phyloP scores from a whole-genome alignment of 2,329 filamentous ascomycete genomes.

The Aspergillus ruber region DNA sequence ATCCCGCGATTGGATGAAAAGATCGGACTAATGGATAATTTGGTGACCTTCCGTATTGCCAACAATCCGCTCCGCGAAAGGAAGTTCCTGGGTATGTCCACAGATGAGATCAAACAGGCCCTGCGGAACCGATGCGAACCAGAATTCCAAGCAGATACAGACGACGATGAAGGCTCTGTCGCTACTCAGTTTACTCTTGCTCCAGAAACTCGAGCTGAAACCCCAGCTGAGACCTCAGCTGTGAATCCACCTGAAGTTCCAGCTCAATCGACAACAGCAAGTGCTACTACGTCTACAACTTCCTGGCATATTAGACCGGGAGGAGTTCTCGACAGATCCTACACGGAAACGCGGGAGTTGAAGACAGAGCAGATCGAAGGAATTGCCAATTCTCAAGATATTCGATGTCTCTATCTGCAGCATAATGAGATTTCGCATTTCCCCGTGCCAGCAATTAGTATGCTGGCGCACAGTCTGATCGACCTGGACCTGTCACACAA shows the following conservation, averaged over 20 bases:
- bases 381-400: conserved; percentile 39
- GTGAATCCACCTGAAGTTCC: no score
- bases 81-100: conserved; percentile 73
- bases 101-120: conserved; percentile 72
- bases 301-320: conserved; percentile 34
- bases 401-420: conserved; percentile 61
- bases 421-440: conserved; percentile 69
- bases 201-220: conserved; percentile 36
- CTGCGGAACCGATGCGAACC: conserved; percentile 59
- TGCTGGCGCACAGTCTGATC: conserved; percentile 64
- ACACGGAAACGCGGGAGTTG: conserved; percentile 55
- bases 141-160: conserved; percentile 30
- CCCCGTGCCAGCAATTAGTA: conserved; percentile 60
- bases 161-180: conserved; percentile 34
- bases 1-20: conserved; percentile 68
- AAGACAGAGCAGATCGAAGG: conserved; percentile 42
- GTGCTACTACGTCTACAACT: conserved; percentile 10
- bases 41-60: conserved; percentile 68
- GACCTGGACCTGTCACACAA: conserved; percentile 72
- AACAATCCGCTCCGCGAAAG: conserved; percentile 90
- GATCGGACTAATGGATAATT: conserved; percentile 70
- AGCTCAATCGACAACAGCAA: no score
- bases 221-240: no score
- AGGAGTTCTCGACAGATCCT: conserved; percentile 60
- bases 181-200: conserved; percentile 36